Base-by-base conservation (phyloP, 2,329 filamentous ascomycete genomes). In the Stachybotrys chlorohalonatus region DNA sequence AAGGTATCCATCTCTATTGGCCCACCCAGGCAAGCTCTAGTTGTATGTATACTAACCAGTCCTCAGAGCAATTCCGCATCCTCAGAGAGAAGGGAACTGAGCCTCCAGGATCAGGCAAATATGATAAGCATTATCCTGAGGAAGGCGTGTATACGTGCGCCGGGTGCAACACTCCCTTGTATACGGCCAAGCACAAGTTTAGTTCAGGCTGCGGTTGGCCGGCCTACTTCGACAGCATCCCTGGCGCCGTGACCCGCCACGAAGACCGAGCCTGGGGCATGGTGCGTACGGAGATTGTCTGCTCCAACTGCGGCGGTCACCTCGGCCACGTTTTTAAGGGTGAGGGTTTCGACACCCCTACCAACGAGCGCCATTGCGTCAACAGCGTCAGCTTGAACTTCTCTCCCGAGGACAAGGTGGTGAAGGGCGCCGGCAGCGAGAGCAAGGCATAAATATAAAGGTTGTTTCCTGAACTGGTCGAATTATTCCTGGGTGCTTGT, bases 131-230 rank as follows among this genome's bases (percentile, higher is more conserved):
- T 77, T 81, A 85, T 68, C 85, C 91, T 1, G 72, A 79, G 0
- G 67, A 80, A 6, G 95, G 94, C 55, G 82, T 90, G 54, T 99
- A 97, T 75, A 85, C 80, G 49, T 99, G 94, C 73, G 89, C 89
- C 16, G 94, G 83, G 53, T 99, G 94, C 78, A 72, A 85, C 31
- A 82, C 91, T 7, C 92, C 94, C 6, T 83, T 99, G 16, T 99
- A 99, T 82, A 93, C 86, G 70, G 92, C 94, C 31, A 81, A 81
- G 59, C 92, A 96, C 74, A 99, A 99, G 72, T 99, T 99, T 81
- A 89, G 89, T 71, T 95, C 89, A 16, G 90, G 91, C 47, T 99
- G 94, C 72, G 94, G 94, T 57, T 99, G 94, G 94, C 94, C 94
- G 0, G 94, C 94, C 11, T 99, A 97, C 74, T 99, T 93, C 69